These are phyloP conservation scores for Sphaerulina populicola DNA, from an alignment of 2,329 filamentous ascomycete genomes.

Conservation along the genomic window DNA sequence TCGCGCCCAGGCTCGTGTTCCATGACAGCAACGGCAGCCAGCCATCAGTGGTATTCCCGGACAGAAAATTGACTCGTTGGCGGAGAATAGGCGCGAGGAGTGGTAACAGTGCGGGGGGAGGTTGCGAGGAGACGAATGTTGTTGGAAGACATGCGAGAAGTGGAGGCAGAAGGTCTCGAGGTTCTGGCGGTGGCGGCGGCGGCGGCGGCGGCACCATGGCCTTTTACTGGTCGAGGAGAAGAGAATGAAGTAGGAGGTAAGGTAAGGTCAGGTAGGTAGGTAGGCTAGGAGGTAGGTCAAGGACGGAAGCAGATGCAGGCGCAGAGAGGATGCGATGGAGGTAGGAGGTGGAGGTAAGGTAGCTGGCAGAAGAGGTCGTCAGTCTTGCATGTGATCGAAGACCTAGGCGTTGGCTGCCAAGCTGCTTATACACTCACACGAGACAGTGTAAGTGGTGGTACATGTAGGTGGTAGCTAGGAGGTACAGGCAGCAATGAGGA, in stretches of 20 bases:
- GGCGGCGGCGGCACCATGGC: slow-evolving; percentile 46
- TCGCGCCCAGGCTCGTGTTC: slow-evolving; percentile 49
- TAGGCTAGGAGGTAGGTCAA: neutral
- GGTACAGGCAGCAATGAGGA: too few relatives aligned
- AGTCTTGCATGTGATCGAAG: too few relatives aligned
- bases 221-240: slow-evolving; percentile 6
- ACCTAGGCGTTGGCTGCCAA: too few relatives aligned
- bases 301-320: neutral
- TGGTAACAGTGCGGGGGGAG: slow-evolving; percentile 53
- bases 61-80: slow-evolving; percentile 56
- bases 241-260: neutral
- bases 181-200: slow-evolving; percentile 46
- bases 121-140: slow-evolving; percentile 50
- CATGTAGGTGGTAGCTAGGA: too few relatives aligned
- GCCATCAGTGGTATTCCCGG: slow-evolving; percentile 38
- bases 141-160: slow-evolving; percentile 56
- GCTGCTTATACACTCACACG: too few relatives aligned
- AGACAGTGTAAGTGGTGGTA: too few relatives aligned
- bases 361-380: too few relatives aligned
- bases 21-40: slow-evolving; percentile 70
- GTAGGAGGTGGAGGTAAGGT: too few relatives aligned
- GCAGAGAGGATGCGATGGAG: neutral
- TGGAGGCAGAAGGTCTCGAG: slow-evolving; percentile 51
- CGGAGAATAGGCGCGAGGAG: slow-evolving; percentile 56
- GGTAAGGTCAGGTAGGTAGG: too few relatives aligned